Percentiles rank a stretch among this genome's conserved stretches.
Conservation (phyloP, 768 basidiomycete species). For the Royoungia palumana region DNA sequence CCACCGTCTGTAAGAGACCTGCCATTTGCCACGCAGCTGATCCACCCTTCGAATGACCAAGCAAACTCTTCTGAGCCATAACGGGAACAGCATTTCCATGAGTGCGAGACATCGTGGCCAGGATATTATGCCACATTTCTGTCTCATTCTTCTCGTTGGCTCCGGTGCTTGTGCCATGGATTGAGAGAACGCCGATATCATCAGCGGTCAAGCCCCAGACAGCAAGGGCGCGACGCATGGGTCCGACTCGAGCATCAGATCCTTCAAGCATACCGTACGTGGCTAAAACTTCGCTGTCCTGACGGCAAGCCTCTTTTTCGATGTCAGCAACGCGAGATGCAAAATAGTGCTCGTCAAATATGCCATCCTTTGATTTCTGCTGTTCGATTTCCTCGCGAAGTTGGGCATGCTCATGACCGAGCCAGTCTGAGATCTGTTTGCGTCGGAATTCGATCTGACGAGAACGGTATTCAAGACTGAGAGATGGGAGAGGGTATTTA, state of each 20-base stretch:
- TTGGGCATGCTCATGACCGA: slow-evolving; percentile 81
- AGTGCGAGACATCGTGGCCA: slow-evolving; percentile 83
- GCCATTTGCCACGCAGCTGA: slow-evolving; percentile 98
- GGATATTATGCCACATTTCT: slow-evolving; percentile 93
- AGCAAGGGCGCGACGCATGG: slow-evolving; percentile 91
- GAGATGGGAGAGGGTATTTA: slow-evolving; percentile 73
- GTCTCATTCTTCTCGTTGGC: slow-evolving; percentile 98
- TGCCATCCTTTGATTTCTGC: slow-evolving; percentile 50
- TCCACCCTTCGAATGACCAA: slow-evolving; percentile 98
- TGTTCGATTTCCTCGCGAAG: slow-evolving; percentile 75
- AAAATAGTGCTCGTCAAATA: slow-evolving; percentile 65
- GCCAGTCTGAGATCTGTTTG: slow-evolving; percentile 92
- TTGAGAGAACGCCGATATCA: slow-evolving; percentile 86
- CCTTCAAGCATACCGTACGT: slow-evolving; percentile 97
- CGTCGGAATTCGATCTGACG: slow-evolving; percentile 96
- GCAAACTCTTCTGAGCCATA: slow-evolving; percentile 95
- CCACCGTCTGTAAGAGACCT: slow-evolving; percentile 84
- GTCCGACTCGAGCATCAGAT: slow-evolving; percentile 78
- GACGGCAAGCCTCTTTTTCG: slow-evolving; percentile 84
- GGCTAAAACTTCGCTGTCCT: slow-evolving; percentile 90
- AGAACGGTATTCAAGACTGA: slow-evolving; percentile 84
- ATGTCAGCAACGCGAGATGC: slow-evolving; percentile 75
- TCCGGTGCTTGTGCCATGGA: slow-evolving; percentile 84
- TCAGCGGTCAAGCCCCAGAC: slow-evolving; percentile 95
- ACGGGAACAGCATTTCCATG: slow-evolving; percentile 96